phyloP scores from a whole-genome alignment of 306 rosid genomes.

The Trifolium pratense region DNA sequence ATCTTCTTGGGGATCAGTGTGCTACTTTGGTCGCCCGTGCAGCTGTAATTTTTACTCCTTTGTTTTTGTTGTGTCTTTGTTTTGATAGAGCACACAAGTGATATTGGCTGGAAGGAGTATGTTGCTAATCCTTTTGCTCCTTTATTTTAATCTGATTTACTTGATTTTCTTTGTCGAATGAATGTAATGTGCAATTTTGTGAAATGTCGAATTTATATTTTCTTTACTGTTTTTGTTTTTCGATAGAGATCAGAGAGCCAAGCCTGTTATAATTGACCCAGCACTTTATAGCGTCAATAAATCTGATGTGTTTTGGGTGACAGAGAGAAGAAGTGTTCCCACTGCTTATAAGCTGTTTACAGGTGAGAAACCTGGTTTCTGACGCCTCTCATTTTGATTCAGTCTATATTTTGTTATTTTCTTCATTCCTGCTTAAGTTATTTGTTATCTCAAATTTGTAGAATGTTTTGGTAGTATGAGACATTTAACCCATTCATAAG shows the following conservation, averaged over 20 bases:
- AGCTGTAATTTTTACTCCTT: too few species aligned
- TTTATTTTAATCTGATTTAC: neutral
- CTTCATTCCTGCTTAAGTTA: neutral
- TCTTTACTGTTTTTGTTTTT: slow-evolving; percentile 37
- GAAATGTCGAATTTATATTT: slow-evolving; percentile 8
- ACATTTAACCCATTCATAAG: slow-evolving; percentile 19
- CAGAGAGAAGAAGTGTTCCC: slow-evolving; percentile 55
- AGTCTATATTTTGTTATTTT: slow-evolving; percentile 18
- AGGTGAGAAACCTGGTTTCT: slow-evolving; percentile 55
- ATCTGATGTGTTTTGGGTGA: slow-evolving; percentile 61
- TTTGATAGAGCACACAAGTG: slow-evolving; percentile 69
- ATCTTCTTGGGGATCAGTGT: too few species aligned
- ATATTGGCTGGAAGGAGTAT: slow-evolving; percentile 93
- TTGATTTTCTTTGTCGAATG: neutral
- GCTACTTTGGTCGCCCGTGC: too few species aligned
- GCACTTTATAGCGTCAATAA: slow-evolving; percentile 55
- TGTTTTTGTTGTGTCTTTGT: too few species aligned
- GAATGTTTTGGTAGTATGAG: slow-evolving; percentile 36
- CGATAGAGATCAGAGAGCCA: slow-evolving; percentile 57
- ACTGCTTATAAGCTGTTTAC: slow-evolving; percentile 85
- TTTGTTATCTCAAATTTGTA: slow-evolving; percentile 10
- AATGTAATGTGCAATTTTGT: slow-evolving; percentile 4
- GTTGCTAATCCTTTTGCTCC: slow-evolving; percentile 28
- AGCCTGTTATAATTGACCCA: slow-evolving; percentile 60
- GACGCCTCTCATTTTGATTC: slow-evolving; percentile 28